Conservation (phyloP, 805 yeast species). For the Metschnikowia dekortorum region DNA sequence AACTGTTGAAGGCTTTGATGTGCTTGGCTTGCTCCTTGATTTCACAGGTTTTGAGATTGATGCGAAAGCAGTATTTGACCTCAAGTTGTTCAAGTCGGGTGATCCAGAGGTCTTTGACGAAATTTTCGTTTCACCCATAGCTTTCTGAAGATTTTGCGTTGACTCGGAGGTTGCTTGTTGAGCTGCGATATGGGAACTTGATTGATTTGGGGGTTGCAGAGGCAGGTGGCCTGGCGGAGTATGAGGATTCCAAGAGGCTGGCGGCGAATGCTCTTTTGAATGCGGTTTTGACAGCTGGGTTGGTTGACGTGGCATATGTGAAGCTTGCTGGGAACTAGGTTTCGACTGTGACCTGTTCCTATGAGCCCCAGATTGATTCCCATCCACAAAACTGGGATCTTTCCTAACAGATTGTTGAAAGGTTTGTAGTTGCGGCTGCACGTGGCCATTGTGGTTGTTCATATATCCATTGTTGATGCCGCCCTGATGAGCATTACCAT, state of each 20-base stretch:
- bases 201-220: not conserved
- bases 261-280: not conserved
- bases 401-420: not conserved
- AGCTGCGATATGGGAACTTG: constrained; percentile 11
- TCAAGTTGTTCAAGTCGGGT: constrained; percentile 12
- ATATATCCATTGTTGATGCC: not conserved
- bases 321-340: not conserved
- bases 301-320: not conserved
- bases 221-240: constrained; percentile 1
- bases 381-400: not conserved
- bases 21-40: not conserved
- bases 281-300: not conserved
- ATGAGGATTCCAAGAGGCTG: constrained; percentile 1
- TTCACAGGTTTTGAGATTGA: constrained; percentile 5
- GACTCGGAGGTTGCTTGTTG: constrained; percentile 8
- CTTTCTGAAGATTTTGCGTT: constrained; percentile 9
- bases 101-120: constrained; percentile 2
- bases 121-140: constrained; percentile 9
- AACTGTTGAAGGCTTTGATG: not conserved
- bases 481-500: not conserved
- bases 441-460: not conserved
- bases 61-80: constrained; percentile 21
- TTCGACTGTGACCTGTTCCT: not conserved
- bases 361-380: not conserved
- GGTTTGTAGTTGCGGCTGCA: not conserved